Base-by-base conservation (phyloP, 179 eudicot genomes). In the Silene coronaria region DNA sequence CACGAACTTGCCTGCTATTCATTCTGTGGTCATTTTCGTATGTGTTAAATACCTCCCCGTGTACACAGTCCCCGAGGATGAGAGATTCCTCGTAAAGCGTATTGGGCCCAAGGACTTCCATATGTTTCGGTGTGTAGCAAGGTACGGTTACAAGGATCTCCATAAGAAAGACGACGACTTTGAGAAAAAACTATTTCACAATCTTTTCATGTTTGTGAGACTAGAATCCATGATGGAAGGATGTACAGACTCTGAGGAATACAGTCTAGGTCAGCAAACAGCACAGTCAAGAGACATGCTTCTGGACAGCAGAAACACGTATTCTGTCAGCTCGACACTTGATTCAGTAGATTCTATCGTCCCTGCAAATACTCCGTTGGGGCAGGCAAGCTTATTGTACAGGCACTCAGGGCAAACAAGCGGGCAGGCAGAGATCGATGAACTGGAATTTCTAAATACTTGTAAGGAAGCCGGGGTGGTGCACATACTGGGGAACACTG, bases 211-310 rank as follows among this genome's bases (percentile, higher is more conserved):
- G 77, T 95, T 95, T 72, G 97, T 95, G 24, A 82, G 97, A 63
- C 91, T 95, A 5, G 99, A 95, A 86, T 80, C 91, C 2, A 92
- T 95, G 97, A 95, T 95, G 97, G 99, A 95, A 75, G 96, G 95
- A 0, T 89, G 89, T 63, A 92, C 97, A 2, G 99, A 92, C 78
- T 95, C 99, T 0, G 99, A 95, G 16, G 97, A 88, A 57, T 90
- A 90, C 68, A 92, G 97, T 76, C n/a, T 91, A 61, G 96, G 94
- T 8, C 97, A 92, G 80, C 93, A 83, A 80, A 88, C 89, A 0
- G 80, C 70, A 13, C 86, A 77, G 73, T 89, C 91, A 17, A 80
- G 82, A 76, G 86, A 88, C 14, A 51, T 70, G 65, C 59, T 88
- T 53, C 12, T 78, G 22, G 81, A 83, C 11, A 79, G 75, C 71